A percentile compares a stretch with the other conserved stretches of the same genome.
phyloP scores from a whole-genome alignment of 495 filamentous ascomycete genomes.

The Chaetomium fimeti region DNA sequence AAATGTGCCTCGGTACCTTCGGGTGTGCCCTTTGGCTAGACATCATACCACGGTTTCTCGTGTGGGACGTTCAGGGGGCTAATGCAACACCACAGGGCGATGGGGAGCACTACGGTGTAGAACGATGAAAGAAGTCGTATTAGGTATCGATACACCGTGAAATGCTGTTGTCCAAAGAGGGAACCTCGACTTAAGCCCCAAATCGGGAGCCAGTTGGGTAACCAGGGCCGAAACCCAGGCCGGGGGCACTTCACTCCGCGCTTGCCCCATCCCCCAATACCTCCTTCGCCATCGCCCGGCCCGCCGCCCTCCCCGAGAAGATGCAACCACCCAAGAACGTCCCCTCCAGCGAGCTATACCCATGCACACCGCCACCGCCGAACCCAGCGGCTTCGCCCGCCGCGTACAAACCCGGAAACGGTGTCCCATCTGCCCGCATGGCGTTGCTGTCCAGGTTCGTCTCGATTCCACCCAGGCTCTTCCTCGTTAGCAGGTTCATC shows the following conservation, averaged over 20 bases:
- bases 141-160: not conserved
- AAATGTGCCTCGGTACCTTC: too few relatives aligned
- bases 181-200: too few relatives aligned
- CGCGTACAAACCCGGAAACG: constrained; percentile 50
- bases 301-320: constrained; percentile 51
- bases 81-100: too few relatives aligned
- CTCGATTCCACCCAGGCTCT: constrained; percentile 55
- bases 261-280: constrained; percentile 18
- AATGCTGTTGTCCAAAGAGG: too few relatives aligned
- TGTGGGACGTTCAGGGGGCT: too few relatives aligned
- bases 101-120: too few relatives aligned
- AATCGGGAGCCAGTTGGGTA: not conserved
- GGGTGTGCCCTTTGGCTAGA: too few relatives aligned
- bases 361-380: constrained; percentile 54
- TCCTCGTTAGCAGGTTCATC: constrained; percentile 53
- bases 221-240: not conserved
- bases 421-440: constrained; percentile 42
- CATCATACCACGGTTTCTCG: too few relatives aligned
- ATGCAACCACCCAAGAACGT: constrained; percentile 52
- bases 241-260: not conserved
- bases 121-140: not conserved
- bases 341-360: constrained; percentile 52
- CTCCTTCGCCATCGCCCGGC: constrained; percentile 45
- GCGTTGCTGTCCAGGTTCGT: constrained; percentile 52
- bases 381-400: constrained; percentile 56